Base-by-base conservation (phyloP, 495 filamentous ascomycete genomes). In the Xylaria acuta region DNA sequence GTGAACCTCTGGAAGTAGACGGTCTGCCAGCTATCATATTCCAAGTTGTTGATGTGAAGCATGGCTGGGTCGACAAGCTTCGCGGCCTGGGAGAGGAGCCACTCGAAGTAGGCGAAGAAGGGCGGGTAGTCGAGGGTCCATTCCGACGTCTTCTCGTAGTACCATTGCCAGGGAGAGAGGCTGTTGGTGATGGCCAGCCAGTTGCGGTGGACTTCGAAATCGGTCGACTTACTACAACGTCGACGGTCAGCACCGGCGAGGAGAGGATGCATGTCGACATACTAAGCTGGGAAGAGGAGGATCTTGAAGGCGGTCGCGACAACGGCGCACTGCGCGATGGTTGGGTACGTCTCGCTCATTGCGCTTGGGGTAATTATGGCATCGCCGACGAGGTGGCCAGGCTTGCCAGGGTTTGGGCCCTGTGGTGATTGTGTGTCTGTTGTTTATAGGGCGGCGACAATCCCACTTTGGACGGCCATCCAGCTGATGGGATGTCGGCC, bases 111-210 rank as follows among this genome's bases (percentile, higher is more conserved):
- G 60, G 96, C 96, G 75, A 99, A 99, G 84, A 97, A 97, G 14
- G 96, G 96, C 1, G 96, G 96, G 80, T 99, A 99, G 82, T 99
- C 96, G 73, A 99, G 92, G 0, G 96, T 98, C 96, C 96, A 99
- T 92, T 97, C 92, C 12, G 96, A 98, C 3, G 94, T 97, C 86
- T 93, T 92, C 84, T 99, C 96, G 76, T 90, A 96, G 84, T 98
- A 98, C 95, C 95, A 99, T 77, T 96, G 87, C 84, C 92, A 88
- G 45, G 94, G 84, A 1, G 96, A 94, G 41, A 97, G 85, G 34
- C 92, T 97, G 82, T 97, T 87, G 3, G 96, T 97, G 67, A 97
- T 92, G 67, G 96, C 95, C 38, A 99, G 88, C 96, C 96, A 99
- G 83, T 98, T 98, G 67, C 96, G 91, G 81, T 98, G 96, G 66